Evolutionary conservation across 2,329 filamentous ascomycete species (phyloP).

Genomic region (Arthroderma uncinatum): DNA sequence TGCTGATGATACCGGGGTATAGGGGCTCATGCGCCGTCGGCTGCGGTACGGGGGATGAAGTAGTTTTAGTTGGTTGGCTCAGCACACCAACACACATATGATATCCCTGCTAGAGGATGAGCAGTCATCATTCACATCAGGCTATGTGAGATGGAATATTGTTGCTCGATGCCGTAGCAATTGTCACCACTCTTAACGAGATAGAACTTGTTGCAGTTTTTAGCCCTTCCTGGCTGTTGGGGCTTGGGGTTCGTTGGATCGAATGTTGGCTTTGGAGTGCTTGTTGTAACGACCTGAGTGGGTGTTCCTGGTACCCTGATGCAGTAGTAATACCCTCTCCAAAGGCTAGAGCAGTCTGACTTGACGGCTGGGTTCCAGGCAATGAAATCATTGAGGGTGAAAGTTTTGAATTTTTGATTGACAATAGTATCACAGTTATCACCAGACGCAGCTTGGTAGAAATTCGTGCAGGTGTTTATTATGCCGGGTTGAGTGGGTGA

Average conservation of each 20-base stretch:
- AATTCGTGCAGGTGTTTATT: background rate
- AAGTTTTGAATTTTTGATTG: background rate
- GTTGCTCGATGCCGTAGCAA: constrained; percentile 18
- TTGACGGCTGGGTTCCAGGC: constrained; percentile 20
- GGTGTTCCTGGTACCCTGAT: constrained; percentile 12
- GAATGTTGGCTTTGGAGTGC: background rate
- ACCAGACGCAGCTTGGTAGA: background rate
- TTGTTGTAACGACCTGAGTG: background rate
- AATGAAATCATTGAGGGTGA: constrained; percentile 12
- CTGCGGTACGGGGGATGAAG: background rate
- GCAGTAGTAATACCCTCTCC: constrained; percentile 18
- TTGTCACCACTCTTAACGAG: constrained; percentile 17
- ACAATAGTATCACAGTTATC: background rate
- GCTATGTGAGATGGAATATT: constrained; percentile 12
- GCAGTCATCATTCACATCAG: constrained; percentile 9
- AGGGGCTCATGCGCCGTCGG: constrained; percentile 1
- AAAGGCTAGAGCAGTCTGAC: constrained; percentile 15
- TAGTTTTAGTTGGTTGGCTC: background rate
- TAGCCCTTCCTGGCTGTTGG: constrained; percentile 15
- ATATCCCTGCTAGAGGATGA: background rate
- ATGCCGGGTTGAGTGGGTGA: background rate
- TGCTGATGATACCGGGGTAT: constrained; percentile 16
- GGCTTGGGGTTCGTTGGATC: constrained; percentile 2
- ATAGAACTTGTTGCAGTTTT: constrained; percentile 20
- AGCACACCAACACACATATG: background rate